A percentile compares a stretch with the other conserved stretches of the same genome.
These are phyloP conservation scores for Micractinium sp. DNA, from an alignment of 139 green algal genomes.

Conservation along the genomic window DNA sequence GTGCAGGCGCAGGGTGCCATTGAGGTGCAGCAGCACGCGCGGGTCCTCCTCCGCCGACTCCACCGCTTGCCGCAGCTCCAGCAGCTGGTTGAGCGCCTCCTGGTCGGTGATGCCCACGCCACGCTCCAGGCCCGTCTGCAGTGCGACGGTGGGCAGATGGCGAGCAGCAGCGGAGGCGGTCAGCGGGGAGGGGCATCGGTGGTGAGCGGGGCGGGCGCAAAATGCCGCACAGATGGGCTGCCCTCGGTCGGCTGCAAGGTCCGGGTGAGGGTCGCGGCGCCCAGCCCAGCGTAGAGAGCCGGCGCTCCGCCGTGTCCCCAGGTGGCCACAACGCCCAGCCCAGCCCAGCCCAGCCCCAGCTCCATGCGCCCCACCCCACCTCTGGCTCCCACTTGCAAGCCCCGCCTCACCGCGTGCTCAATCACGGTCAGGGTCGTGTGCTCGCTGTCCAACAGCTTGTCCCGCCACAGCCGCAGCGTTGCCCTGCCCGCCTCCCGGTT, in stretches of 20 bases:
- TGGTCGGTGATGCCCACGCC: slow-evolving; percentile 35
- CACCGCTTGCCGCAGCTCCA: no score
- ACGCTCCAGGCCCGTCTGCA: background rate
- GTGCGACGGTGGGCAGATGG: no score
- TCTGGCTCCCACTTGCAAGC: background rate
- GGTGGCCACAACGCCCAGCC: no score
- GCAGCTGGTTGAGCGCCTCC: slow-evolving; percentile 29
- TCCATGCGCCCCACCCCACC: background rate
- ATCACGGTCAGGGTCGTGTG: background rate
- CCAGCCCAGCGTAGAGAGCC: no score
- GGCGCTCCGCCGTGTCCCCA: no score
- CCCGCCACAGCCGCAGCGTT: background rate
- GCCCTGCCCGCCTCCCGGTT: slow-evolving; percentile 13
- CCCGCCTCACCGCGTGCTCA: background rate
- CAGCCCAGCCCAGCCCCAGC: background rate
- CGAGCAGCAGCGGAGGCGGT: no score
- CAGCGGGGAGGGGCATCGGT: no score
- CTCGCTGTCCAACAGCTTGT: background rate
- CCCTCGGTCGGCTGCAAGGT: no score
- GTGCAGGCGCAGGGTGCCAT: slow-evolving; percentile 23
- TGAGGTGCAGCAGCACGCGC: slow-evolving; percentile 2
- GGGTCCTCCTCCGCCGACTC: no score
- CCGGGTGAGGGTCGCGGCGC: no score
- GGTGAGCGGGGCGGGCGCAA: no score
- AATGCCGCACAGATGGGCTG: no score